Base-by-base conservation (phyloP, 768 basidiomycete species). In the Russula dissimulans region DNA sequence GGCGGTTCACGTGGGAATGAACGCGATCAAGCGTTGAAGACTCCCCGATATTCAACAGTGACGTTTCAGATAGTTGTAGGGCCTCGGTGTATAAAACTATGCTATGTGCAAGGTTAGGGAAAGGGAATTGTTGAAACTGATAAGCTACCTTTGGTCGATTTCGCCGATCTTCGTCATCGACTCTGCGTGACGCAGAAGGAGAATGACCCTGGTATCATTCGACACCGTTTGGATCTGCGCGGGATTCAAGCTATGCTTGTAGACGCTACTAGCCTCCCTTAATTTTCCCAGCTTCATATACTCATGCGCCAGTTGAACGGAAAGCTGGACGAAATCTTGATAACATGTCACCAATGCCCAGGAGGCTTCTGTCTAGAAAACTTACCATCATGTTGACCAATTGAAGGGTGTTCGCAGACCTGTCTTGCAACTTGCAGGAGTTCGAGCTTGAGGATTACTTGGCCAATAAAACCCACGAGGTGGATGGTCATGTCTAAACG, bases 271-370 rank as follows among this genome's bases (percentile, higher is more conserved):
- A 0, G 93, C 92, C 41, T 86, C 81, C 54, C 81, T 81, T 2
- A 74, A 71, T 69, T 87, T 90, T 3, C 95, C 94, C 1, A 97
- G 78, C 39, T 79, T 81, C 47, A 84, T 74, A 66, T 94, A 93
- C 69, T 94, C 91, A 57, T 83, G 78, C 0, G 88, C 94, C 6
- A 95, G 79, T 45, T 86, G 82, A 1, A 85, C 74, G 3, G 88
- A 93, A 1, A 81, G 73, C 1, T 71, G 71, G 18, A 89, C 75
- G 68, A 83, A 91, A 12, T 76, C 87, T 90, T 63, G 53, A 36
- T n/a, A 15, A 66, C 42, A 54, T 41, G 42, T 50, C 14, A 36
- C 15, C 38, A 9, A 45, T 26, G 41, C 34, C 15, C 29, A 5
- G 49, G 14, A 22, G 5, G 15, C 22, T 39, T 52, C 18, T 9